These are phyloP conservation scores for Venturia effusa DNA, from an alignment of 2,329 filamentous ascomycete genomes.

Conservation along the genomic window DNA sequence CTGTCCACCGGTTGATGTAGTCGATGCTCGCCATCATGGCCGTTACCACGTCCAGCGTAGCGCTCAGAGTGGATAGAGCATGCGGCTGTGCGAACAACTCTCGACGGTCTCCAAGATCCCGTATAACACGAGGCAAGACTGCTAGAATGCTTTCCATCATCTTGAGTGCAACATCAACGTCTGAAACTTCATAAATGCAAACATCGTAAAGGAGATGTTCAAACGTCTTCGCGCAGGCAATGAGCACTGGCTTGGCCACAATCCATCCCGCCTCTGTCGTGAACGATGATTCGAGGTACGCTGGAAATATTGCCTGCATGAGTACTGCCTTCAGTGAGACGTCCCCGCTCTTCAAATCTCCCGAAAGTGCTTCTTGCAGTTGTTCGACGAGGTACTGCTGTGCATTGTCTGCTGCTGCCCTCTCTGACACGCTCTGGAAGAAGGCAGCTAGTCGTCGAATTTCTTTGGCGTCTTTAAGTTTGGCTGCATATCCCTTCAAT, in stretches of 20 bases:
- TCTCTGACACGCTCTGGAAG: slow-evolving; percentile 47
- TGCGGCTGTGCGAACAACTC: slow-evolving; percentile 27
- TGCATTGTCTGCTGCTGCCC: slow-evolving; percentile 46
- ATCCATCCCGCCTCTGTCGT: slow-evolving; percentile 38
- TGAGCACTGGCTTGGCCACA: slow-evolving; percentile 40
- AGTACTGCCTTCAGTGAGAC: slow-evolving; percentile 41
- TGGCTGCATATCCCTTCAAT: slow-evolving; percentile 47
- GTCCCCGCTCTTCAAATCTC: slow-evolving; percentile 31
- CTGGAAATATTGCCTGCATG: slow-evolving; percentile 44
- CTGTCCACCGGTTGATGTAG: slow-evolving; percentile 33
- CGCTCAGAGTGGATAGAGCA: slow-evolving; percentile 27
- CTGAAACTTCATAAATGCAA: slow-evolving; percentile 29
- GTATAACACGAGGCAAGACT: slow-evolving; percentile 24
- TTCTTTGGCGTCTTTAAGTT: slow-evolving; percentile 36
- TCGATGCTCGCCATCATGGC: slow-evolving; percentile 33
- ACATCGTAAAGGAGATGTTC: slow-evolving; percentile 35
- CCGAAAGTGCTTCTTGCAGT: slow-evolving; percentile 38
- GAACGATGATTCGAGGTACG: slow-evolving; percentile 42
- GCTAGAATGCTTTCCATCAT: slow-evolving; percentile 30
- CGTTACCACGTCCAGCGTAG: slow-evolving; percentile 31
- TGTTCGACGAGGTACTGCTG: slow-evolving; percentile 46
- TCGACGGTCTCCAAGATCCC: slow-evolving; percentile 24
- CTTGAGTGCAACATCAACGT: slow-evolving; percentile 24
- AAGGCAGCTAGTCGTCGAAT: slow-evolving; percentile 47
- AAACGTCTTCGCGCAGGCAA: slow-evolving; percentile 34